These are phyloP conservation scores for Aspergillus costaricaensis DNA, from an alignment of 2,329 filamentous ascomycete species.

Conservation along the genomic window DNA sequence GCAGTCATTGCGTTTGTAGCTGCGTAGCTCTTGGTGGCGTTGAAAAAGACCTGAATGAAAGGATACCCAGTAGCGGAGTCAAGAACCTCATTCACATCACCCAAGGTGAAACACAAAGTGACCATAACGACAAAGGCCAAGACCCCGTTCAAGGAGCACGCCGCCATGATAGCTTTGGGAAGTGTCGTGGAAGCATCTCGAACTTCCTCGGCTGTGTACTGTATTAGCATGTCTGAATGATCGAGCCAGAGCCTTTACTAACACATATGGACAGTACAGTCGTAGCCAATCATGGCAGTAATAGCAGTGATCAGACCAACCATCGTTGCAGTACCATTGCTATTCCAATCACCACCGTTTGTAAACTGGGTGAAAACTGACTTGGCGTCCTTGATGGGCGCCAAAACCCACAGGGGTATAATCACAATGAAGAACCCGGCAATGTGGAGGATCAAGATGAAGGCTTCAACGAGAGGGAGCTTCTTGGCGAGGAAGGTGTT, in stretches of 20 bases:
- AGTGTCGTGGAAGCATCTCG: constrained; percentile 38
- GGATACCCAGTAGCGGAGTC: constrained; percentile 32
- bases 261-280: constrained; percentile 3
- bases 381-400: constrained; percentile 19
- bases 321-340: constrained; percentile 39
- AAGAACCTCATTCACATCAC: constrained; percentile 33
- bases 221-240: background rate
- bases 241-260: background rate
- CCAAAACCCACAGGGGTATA: constrained; percentile 37
- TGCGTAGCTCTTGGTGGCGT: constrained; percentile 44
- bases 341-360: constrained; percentile 40
- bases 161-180: constrained; percentile 42
- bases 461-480: constrained; percentile 54
- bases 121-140: constrained; percentile 43
- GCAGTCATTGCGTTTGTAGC: constrained; percentile 50
- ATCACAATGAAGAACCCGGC: constrained; percentile 48
- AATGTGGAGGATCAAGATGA: constrained; percentile 53
- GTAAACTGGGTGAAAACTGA: constrained; percentile 30
- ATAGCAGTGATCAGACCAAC: constrained; percentile 30
- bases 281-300: background rate
- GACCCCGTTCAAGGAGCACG: constrained; percentile 38
- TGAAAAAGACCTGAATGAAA: constrained; percentile 30
- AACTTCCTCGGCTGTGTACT: constrained; percentile 39
- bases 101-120: constrained; percentile 42
- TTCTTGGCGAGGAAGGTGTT: constrained; percentile 50